Percentiles rank a stretch among this genome's conserved stretches.
Evolutionary conservation across 2,329 filamentous ascomycete species (phyloP).

Genomic region (Geosmithia morbida): DNA sequence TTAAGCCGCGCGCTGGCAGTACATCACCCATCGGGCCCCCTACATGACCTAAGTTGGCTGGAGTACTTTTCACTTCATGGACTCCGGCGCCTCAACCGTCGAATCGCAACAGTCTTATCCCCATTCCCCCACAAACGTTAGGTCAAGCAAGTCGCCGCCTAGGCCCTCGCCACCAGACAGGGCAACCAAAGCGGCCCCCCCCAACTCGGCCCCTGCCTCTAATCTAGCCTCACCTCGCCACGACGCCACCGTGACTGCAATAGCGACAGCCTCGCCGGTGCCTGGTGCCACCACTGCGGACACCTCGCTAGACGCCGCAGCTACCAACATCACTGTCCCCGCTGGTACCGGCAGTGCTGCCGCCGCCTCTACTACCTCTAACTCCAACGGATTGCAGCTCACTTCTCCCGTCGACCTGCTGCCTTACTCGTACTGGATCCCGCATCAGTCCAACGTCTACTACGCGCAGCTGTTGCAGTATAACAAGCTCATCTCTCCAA

Average conservation of each 20-base stretch:
- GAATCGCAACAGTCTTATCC: constrained; percentile 23
- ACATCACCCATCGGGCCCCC: background rate
- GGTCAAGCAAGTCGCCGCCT: background rate
- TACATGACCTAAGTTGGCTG: background rate
- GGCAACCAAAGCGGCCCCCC: background rate
- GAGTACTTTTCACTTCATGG: constrained; percentile 15
- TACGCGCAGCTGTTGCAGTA: constrained; percentile 50
- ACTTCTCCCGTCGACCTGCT: constrained; percentile 36
- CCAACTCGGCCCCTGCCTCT: background rate
- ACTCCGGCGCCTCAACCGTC: constrained; percentile 20
- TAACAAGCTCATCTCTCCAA: constrained; percentile 48
- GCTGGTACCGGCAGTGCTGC: constrained; percentile 4
- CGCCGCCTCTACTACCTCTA: constrained; percentile 1
- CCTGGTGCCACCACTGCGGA: constrained; percentile 6
- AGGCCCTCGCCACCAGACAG: background rate
- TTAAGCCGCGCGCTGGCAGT: background rate
- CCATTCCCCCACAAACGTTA: background rate
- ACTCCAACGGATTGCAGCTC: constrained; percentile 15
- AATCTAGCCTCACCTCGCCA: background rate
- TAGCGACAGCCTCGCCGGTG: constrained; percentile 1
- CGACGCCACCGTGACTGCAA: constrained; percentile 3
- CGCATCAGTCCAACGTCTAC: constrained; percentile 43
- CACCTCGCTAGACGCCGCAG: constrained; percentile 14
- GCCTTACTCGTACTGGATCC: constrained; percentile 33
- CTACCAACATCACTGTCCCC: constrained; percentile 5